Evolutionary conservation across 2,329 filamentous ascomycete species (phyloP).

Genomic region (Fragosphaeria purpurea): DNA sequence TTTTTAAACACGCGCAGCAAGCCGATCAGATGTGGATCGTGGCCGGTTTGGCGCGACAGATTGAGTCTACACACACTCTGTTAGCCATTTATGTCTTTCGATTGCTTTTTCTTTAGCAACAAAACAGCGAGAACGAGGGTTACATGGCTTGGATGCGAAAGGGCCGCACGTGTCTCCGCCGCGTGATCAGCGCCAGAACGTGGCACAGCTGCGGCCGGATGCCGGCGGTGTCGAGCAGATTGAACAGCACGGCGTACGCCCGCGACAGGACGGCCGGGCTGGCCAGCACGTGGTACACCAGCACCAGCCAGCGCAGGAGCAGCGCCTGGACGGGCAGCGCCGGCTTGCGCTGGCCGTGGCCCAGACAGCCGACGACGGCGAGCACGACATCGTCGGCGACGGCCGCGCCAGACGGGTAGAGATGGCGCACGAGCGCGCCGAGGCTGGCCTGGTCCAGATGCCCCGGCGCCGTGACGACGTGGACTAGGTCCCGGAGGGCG

Average conservation of each 20-base stretch:
- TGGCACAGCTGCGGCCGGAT: constrained; percentile 62
- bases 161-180: constrained; percentile 72
- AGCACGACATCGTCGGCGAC: constrained; percentile 53
- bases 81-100: not conserved
- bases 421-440: constrained; percentile 56
- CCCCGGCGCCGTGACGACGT: constrained; percentile 55
- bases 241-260: constrained; percentile 68
- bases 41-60: constrained; percentile 51
- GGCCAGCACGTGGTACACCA: constrained; percentile 63
- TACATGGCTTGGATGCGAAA: constrained; percentile 72
- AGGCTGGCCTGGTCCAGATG: constrained; percentile 68
- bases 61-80: constrained; percentile 34
- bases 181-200: constrained; percentile 66
- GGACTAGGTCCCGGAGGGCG: constrained; percentile 52
- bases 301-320: constrained; percentile 68
- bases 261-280: constrained; percentile 53
- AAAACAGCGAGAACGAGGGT: constrained; percentile 15
- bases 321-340: constrained; percentile 59
- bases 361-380: constrained; percentile 61
- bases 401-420: constrained; percentile 55
- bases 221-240: constrained; percentile 69
- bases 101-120: not conserved
- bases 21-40: constrained; percentile 64
- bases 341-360: constrained; percentile 67
- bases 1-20: constrained; percentile 78